phyloP scores from a whole-genome alignment of 495 filamentous ascomycete species.

The Echria macrotheca region DNA sequence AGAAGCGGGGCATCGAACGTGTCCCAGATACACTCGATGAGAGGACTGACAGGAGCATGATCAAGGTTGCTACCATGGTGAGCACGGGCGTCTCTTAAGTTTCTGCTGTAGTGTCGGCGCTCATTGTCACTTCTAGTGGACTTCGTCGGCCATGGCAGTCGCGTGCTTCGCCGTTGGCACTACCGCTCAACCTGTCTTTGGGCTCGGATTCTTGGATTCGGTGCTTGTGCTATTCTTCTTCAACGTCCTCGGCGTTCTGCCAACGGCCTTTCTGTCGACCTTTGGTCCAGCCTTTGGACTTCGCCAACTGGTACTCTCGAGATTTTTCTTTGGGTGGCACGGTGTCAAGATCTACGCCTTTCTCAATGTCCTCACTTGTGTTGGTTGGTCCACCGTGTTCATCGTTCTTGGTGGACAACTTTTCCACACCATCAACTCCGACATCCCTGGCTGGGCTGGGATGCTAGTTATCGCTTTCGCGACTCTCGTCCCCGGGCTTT shows the following conservation, averaged over 20 bases:
- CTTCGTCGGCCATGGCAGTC: background rate
- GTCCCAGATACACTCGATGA: background rate
- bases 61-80: background rate
- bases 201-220: background rate
- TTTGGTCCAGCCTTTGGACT: constrained; percentile 75
- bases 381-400: constrained; percentile 74
- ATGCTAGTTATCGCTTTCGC: constrained; percentile 70
- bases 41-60: background rate
- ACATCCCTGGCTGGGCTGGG: constrained; percentile 68
- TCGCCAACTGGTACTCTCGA: constrained; percentile 79
- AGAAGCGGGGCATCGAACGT: background rate
- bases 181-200: background rate
- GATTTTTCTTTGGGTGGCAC: constrained; percentile 75
- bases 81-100: background rate
- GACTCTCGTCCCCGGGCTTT: constrained; percentile 66
- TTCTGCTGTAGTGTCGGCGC: background rate
- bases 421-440: constrained; percentile 65
- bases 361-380: constrained; percentile 71
- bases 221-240: constrained; percentile 56
- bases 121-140: background rate
- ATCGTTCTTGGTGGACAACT: constrained; percentile 80
- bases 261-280: constrained; percentile 74
- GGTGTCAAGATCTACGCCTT: constrained; percentile 55
- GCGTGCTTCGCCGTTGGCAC: background rate
- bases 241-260: constrained; percentile 68